Evolutionary conservation across 257 asterid species (phyloP), one percentile per base, ranked within the genome.

Genomic region (Primulina huaijiensis): DNA sequence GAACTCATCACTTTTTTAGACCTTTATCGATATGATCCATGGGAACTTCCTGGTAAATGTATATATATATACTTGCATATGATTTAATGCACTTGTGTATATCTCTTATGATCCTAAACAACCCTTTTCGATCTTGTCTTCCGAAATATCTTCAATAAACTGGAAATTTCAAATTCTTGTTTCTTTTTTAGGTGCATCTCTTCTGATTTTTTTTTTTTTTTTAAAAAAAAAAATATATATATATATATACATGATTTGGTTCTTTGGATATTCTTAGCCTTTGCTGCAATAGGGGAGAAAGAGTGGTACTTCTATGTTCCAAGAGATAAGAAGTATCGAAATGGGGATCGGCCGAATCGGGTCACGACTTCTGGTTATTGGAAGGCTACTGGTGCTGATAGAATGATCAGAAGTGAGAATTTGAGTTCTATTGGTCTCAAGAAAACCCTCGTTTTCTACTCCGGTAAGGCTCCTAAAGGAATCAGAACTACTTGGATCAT

Each of bases 241-340:
- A 40, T 40, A 40, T 40, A 3, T 40, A 11, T 40, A 3, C 17
- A 40, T 10, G 2, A 40, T 40, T 8, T 14, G n/a, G 7, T 46
- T 46, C 7, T 17, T 31, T 65, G 21, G 34, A 63, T 52, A 11
- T 33, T 50, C 3, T n/a, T 74, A 90, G 98, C 96, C 4, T 76
- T 90, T 90, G 99, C 99, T 43, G 95, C 99, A 6, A 91, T 94
- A 52, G 99, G 97, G 72, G 99, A 94, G 87, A 94, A 91, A 35
- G 99, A 94, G 63, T 94, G 99, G 99, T 94, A 79, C 79, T 94
- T 94, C 29, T 94, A 94, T 70, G 99, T 91, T 55, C 99, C 99
- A 3, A 83, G 99, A 65, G 99, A 94, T 65, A 52, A 87, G 74
- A 94, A 94, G 85, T 94, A 94, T 9, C 68, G 99, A 46, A 94